Evolutionary conservation across 176 grass and related monocot genomes (phyloP), one percentile per base, ranked within the genome.

Genomic region (Raddia distichophylla): DNA sequence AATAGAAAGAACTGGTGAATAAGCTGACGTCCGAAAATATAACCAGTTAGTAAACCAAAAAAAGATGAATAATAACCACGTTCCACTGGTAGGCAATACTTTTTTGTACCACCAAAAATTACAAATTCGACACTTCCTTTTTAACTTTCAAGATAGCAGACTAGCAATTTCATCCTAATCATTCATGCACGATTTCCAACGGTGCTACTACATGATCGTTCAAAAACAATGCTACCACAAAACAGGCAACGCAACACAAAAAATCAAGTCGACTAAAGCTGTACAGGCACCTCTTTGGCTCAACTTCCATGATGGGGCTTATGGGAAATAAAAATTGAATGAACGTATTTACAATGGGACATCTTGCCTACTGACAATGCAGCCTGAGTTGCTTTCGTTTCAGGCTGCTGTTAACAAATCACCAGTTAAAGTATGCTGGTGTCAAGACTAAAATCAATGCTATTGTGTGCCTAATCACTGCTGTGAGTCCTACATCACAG

Each of bases 391-490:
- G 65, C 64, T 85, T 84, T 60, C 64, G 65, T 71, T 71, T 71
- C 83, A 50, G 82, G 77, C 72, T 43, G 77, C 87, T 64, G 9
- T 77, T 65, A 89, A 81, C 65, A 81, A 90, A 86, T 67, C 60
- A 45, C 73, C 83, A 90, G 73, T 86, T 52, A 67, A 67, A 66
- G 33, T 80, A 84, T 45, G 43, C 78, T 7, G 33, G 43, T 61
- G 68, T 72, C 49, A 90, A 19, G 50, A 78, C 78, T 86, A 82
- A 73, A 89, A 82, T 73, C 52, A 82, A 73, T 77, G 16, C 67
- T 85, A 85, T 66, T 55, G n/a, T 85, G 82, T 85, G 65, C 82
- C 82, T 89, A 81, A 80, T 71, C 72, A 79, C 78, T 81, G 71
- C 44, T 89, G 80, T 75, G 66, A 85, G 56, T 81, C 82, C 83